Base-by-base conservation (phyloP, 176 grass and related monocot genomes). In the Musa schizocarpa region DNA sequence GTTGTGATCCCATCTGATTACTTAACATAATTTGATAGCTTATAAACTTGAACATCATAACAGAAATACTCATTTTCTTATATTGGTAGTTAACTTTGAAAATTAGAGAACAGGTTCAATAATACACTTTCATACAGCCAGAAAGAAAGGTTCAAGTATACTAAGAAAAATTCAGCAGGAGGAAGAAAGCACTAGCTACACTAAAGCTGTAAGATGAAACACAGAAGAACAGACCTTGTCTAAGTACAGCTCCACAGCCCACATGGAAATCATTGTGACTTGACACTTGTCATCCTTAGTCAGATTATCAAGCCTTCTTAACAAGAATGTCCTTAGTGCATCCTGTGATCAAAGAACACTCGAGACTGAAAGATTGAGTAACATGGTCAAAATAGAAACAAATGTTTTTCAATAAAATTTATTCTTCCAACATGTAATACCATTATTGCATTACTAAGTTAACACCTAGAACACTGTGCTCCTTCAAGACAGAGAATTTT, bases 221-320 rank as follows among this genome's bases (percentile, higher is more conserved):
- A 58, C 74, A 63, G 50, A 20, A 68, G 17, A 49, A 61, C 23
- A n/a, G 85, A 98, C 94, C 94, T 98, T 98, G 75, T 98, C 94
- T 64, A 98, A 91, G 84, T 98, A 98, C 24, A 98, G 82, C 81
- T 98, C 90, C 68, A 90, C 90, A 73, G 81, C 86, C 94, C 94
- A 98, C 86, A 90, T 98, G 22, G 94, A 98, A 71, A 98, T 98
- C 90, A 98, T 93, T 2, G 88, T 98, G 76, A 98, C 91, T 78
- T 98, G 94, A 63, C 87, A 93, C 75, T 91, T 98, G 71, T 98
- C 90, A 65, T 98, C 90, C 84, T 87, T 98, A 23, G 82, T 93
- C 24, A 98, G 83, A 84, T 87, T 91, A 79, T 98, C 94, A 21
- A 98, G 84, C 53, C 87, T 98, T 80, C 88, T 69, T 77, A 93